These are phyloP conservation scores for Aspergillus jensenii DNA, from an alignment of 2,329 filamentous ascomycete species.

Conservation along the genomic window DNA sequence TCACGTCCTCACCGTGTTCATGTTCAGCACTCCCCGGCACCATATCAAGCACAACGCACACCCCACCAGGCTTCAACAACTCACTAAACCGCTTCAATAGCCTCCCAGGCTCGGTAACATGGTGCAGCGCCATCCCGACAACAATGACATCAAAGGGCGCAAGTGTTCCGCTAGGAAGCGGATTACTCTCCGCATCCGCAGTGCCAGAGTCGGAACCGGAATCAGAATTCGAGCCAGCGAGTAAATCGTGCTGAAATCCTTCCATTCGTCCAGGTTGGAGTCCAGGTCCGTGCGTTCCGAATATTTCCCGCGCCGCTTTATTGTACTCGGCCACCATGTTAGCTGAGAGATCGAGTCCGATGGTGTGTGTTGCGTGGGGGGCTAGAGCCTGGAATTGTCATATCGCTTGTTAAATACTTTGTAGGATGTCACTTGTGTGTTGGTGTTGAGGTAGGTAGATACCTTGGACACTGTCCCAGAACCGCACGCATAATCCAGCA, in stretches of 20 bases:
- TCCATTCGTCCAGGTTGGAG: background rate
- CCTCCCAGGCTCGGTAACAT: background rate
- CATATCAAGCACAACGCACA: background rate
- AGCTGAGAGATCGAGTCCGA: background rate
- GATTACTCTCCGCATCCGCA: background rate
- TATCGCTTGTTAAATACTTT: background rate
- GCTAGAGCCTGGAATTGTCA: background rate
- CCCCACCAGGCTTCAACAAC: background rate
- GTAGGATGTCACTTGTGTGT: background rate
- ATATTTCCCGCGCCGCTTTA: background rate
- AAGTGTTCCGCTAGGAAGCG: background rate
- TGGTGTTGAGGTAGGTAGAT: background rate
- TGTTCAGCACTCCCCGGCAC: background rate
- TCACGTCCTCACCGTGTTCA: background rate
- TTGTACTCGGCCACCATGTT: slow-evolving; percentile 1
- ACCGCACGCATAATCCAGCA: background rate
- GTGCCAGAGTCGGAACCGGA: background rate
- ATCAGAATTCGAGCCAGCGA: background rate
- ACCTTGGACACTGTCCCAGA: background rate
- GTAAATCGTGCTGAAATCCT: background rate
- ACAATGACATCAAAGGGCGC: background rate
- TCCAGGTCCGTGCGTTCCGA: background rate
- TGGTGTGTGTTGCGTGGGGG: background rate
- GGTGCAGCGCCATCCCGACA: background rate
- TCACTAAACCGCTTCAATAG: background rate